A percentile compares a stretch with the other conserved stretches of the same genome.
phyloP scores from a whole-genome alignment of 2,329 filamentous ascomycete genomes.

The Pseudogymnoascus verrucosus region DNA sequence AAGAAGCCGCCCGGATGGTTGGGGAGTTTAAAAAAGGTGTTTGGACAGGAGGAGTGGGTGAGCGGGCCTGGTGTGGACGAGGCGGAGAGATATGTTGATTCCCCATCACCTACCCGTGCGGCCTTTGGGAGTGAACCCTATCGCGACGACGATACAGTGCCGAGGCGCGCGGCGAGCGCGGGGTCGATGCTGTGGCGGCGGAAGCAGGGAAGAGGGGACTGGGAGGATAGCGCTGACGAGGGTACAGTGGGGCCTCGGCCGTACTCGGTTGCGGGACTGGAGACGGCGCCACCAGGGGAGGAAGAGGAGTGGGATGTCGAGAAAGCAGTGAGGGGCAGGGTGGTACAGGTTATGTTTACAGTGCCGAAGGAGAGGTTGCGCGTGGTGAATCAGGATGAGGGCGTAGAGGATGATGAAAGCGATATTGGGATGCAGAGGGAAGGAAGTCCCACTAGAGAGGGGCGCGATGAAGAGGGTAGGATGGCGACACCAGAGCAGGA shows the following conservation, averaged over 20 bases:
- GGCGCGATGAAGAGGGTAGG: background rate
- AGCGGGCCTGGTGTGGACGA: background rate
- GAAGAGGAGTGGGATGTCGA: conserved; percentile 62
- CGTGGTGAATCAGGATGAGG: conserved; percentile 72
- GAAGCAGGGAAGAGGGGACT: conserved; percentile 44
- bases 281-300: conserved; percentile 27
- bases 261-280: conserved; percentile 5
- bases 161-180: conserved; percentile 39
- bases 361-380: conserved; percentile 78
- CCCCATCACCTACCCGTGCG: conserved; percentile 9
- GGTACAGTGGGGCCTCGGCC: conserved; percentile 9
- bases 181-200: conserved; percentile 39
- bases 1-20: conserved; percentile 50
- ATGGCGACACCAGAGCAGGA: background rate
- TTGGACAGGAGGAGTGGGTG: conserved; percentile 15
- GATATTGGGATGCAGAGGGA: conserved; percentile 28
- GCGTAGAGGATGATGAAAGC: conserved; percentile 36
- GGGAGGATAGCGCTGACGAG: conserved; percentile 33
- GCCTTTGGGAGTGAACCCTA: conserved; percentile 18
- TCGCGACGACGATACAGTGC: conserved; percentile 17
- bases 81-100: conserved; percentile 4
- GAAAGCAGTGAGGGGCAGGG: conserved; percentile 58
- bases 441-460: conserved; percentile 18
- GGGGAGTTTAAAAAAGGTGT: conserved; percentile 48
- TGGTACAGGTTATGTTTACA: conserved; percentile 86